Base-by-base conservation (phyloP, 2,329 filamentous ascomycete species). In the Dothistroma septosporum region DNA sequence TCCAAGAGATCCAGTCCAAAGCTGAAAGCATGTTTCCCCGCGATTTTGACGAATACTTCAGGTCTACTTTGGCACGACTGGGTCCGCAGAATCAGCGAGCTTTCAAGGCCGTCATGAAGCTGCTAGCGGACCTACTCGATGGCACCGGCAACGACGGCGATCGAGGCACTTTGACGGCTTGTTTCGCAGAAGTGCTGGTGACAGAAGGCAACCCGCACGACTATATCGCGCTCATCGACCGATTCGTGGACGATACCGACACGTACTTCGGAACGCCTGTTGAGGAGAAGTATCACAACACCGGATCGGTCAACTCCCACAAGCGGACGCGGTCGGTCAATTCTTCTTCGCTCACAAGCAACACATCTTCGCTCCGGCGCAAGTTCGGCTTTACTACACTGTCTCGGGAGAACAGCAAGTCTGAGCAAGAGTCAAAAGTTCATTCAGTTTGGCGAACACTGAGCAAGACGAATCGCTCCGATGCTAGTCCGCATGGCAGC, bases 131-230 rank as follows among this genome's bases (percentile, higher is more conserved):
- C 71, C 79, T 97, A 32, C 83, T 97, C 7, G 92, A 96, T 65
- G 92, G 91, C 2, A 96, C 92, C 66, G 88, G 88, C 55, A 96
- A 96, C 69, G 93, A 97, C 71, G 89, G 91, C 33, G 93, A 97
- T 72, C 85, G 92, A 53, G 93, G 93, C 53, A 90, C 91, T 22
- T 77, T 97, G 68, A 97, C 92, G 0, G 85, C 91, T 49, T 90
- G 91, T 0, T 97, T 97, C 78, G 88, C 92, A 0, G 92, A 97
- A 72, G 81, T 97, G 55, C 79, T 97, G 7, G 89, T 94, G 1
- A 84, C 87, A 4, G 88, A 92, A 60, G 89, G 87, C 7, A 86
- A 87, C 62, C 86, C 92, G 1, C 87, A 90, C 61, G 85, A 92
- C 64, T 94, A 93, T 72, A 92, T 97, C 67, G 94, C 93, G 58